phyloP scores from a whole-genome alignment of 2,329 filamentous ascomycete genomes.

The Paraphaeosphaeria sporulosa region DNA sequence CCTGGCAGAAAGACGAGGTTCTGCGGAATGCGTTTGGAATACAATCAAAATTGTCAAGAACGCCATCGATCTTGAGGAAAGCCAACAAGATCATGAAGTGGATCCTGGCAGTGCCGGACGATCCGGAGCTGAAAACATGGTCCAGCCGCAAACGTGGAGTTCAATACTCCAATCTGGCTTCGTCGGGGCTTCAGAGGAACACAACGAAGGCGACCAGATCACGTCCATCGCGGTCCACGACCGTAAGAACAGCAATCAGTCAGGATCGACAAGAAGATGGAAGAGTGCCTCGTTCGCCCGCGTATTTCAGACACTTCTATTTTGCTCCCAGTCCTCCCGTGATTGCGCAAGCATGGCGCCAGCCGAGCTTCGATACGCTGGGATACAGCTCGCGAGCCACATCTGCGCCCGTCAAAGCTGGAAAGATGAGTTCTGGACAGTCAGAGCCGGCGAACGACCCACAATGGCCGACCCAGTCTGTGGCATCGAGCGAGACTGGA shows the following conservation, averaged over 20 bases:
- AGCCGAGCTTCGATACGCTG: neutral
- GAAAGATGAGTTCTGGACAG: neutral
- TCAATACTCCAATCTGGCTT: neutral
- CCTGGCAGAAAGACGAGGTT: constrained; percentile 1
- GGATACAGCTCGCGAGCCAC: neutral
- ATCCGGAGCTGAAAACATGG: constrained; percentile 16
- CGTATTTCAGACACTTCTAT: constrained; percentile 1
- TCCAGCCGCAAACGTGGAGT: constrained; percentile 6
- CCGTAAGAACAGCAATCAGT: neutral
- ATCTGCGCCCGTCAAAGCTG: neutral
- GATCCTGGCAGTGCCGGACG: constrained; percentile 14
- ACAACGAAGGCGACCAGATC: neutral
- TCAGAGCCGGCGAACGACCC: constrained; percentile 1
- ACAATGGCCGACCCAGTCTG: neutral
- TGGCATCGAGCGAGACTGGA: neutral
- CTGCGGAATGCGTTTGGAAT: neutral
- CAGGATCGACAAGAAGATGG: neutral
- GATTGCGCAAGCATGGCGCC: neutral
- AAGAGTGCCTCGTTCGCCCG: neutral
- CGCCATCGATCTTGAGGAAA: neutral
- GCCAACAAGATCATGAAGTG: constrained; percentile 13
- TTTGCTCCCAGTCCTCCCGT: neutral
- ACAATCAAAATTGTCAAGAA: neutral
- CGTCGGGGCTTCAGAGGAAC: neutral
- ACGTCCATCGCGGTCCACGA: neutral